These are phyloP conservation scores for Solanum tarijense DNA, from an alignment of 257 asterid species.

Conservation along the genomic window DNA sequence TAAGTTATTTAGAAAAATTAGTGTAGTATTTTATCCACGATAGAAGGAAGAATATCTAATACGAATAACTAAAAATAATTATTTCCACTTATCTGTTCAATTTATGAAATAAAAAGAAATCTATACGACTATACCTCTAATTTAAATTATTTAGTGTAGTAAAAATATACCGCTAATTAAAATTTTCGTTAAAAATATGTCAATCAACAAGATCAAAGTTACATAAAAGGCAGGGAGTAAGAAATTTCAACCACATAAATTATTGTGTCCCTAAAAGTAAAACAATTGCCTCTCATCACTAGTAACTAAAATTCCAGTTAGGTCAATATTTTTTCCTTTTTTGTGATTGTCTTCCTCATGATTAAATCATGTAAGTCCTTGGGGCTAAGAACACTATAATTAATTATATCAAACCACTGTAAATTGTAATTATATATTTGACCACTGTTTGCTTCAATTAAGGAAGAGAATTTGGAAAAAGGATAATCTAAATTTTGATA, in stretches of 20 bases:
- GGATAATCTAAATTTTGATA: background rate
- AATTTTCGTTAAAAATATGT: too few relatives aligned
- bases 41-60: too few relatives aligned
- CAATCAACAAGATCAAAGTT: background rate
- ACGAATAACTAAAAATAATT: too few relatives aligned
- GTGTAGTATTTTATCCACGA: too few relatives aligned
- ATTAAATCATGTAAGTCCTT: background rate
- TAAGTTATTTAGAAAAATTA: too few relatives aligned
- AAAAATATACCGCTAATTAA: background rate
- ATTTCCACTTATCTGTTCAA: background rate
- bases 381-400: background rate
- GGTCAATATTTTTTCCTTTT: background rate
- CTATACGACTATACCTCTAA: too few relatives aligned
- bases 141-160: background rate
- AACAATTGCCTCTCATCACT: background rate
- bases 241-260: background rate
- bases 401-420: background rate
- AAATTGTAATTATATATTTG: background rate
- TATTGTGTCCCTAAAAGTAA: conserved; percentile 2
- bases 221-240: background rate
- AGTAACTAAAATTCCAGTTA: conserved; percentile 1
- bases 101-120: too few relatives aligned
- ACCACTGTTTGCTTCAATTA: background rate
- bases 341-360: conserved; percentile 10
- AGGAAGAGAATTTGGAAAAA: background rate